Evolutionary conservation across 768 basidiomycete genomes (phyloP), one percentile per base, ranked within the genome.

Genomic region (Boletus vermiculosoides): DNA sequence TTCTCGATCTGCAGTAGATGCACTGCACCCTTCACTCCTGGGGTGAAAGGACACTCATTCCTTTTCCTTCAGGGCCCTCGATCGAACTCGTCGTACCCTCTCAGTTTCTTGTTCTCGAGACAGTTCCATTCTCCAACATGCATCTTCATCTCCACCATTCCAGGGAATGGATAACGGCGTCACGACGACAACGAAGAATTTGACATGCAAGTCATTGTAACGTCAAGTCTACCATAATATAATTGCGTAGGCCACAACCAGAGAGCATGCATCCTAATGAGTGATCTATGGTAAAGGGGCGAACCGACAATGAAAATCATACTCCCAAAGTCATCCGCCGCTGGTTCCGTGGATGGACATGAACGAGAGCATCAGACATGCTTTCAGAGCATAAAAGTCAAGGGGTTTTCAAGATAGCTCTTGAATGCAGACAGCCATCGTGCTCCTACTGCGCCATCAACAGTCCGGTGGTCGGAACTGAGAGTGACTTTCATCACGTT

Each of bases 401-500:
- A 74, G 45, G 95, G 95, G 72, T 98, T 96, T 78, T 98, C 96
- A 66, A 98, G 79, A 76, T 94, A 97, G 40, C 92, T 89, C 76
- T 92, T 96, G 83, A 98, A 96, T 39, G 93, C 91, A 54, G 85
- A 70, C 78, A 98, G 66, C 94, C 94, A 99, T 71, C 84, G 83
- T 23, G 97, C 94, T 54, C 88, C 94, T 53, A 98, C 84, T 47
- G 97, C 97, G 45, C 97, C 97, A 73, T 99, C 97, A 13, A 98
- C 95, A 37, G 87, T 90, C 66, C 97, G 81, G 78, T 99, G 97
- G 71, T 99, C 97, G 39, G 88, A 87, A 75, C 92, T 94, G 66
- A 99, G 77, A 5, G 97, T 98, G 18, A 88, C 97, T 71, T 97
- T 97, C 94, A 99, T 95, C 48, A 90, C 80, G 67, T 93, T 87